These are phyloP conservation scores for Nemania serpens DNA, from an alignment of 2,329 filamentous ascomycete species.

Conservation along the genomic window DNA sequence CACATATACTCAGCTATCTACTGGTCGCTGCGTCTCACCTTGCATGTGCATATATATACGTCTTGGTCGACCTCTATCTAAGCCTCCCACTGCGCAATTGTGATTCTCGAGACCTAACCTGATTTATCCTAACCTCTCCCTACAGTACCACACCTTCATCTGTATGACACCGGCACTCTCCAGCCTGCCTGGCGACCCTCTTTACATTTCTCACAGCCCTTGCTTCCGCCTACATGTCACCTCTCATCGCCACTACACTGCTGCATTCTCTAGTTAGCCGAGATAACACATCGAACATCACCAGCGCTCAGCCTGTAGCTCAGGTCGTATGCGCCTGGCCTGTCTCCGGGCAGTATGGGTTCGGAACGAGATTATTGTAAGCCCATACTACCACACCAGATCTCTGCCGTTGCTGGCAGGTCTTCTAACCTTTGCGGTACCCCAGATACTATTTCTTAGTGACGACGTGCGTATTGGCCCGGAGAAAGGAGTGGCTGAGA, in stretches of 20 bases:
- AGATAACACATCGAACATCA: slow-evolving; percentile 32
- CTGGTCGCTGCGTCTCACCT: not conserved
- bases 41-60: slow-evolving; percentile 1
- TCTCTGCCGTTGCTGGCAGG: not conserved
- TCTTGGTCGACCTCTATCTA: slow-evolving; percentile 2
- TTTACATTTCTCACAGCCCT: slow-evolving; percentile 11
- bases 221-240: slow-evolving; percentile 40
- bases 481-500: slow-evolving; percentile 64
- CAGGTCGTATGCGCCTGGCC: slow-evolving; percentile 50
- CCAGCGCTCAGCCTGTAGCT: slow-evolving; percentile 26
- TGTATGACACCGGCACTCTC: not conserved
- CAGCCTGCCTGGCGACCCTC: slow-evolving; percentile 6
- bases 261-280: slow-evolving; percentile 35
- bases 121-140: not conserved
- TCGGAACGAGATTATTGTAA: slow-evolving; percentile 47
- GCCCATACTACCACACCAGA: slow-evolving; percentile 13
- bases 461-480: slow-evolving; percentile 65
- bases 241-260: slow-evolving; percentile 40
- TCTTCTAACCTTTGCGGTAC: slow-evolving; percentile 5
- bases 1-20: not conserved
- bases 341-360: slow-evolving; percentile 48
- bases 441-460: slow-evolving; percentile 66
- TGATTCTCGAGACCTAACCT: slow-evolving; percentile 4
- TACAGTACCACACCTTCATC: not conserved
- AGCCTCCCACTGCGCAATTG: slow-evolving; percentile 24